These are phyloP conservation scores for Ophiostoma tasmaniense DNA, from an alignment of 2,329 filamentous ascomycete genomes.

Conservation along the genomic window DNA sequence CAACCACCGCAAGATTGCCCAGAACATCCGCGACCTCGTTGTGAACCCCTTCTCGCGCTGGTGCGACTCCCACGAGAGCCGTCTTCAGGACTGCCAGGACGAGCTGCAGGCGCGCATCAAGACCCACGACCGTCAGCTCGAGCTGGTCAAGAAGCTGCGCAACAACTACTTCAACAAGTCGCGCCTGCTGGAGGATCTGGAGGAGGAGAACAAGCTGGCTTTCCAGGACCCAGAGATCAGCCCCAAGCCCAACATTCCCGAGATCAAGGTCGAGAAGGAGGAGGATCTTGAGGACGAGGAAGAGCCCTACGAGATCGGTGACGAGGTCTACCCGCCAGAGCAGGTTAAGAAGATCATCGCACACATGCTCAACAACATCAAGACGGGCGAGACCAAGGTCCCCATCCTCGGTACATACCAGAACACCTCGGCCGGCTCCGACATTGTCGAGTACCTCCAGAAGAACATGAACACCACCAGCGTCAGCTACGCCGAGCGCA, in stretches of 20 bases:
- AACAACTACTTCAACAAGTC: constrained; percentile 99
- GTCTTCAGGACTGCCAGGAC: constrained; percentile 89
- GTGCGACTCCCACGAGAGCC: constrained; percentile 89
- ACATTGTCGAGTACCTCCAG: constrained; percentile 94
- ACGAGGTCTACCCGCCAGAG: constrained; percentile 75
- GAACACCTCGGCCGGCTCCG: constrained; percentile 83
- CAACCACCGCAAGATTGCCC: constrained; percentile 90
- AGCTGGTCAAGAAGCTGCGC: constrained; percentile 82
- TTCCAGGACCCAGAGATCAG: constrained; percentile 80
- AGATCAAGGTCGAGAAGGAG: constrained; percentile 77
- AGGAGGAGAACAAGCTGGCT: constrained; percentile 96
- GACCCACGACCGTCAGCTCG: constrained; percentile 83
- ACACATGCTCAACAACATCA: constrained; percentile 80
- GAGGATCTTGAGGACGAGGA: constrained; percentile 58
- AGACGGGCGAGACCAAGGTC: constrained; percentile 84
- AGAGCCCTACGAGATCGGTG: constrained; percentile 81
- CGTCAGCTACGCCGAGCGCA: constrained; percentile 83
- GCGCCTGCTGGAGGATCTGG: constrained; percentile 85
- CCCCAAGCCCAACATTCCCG: constrained; percentile 53
- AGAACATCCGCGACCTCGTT: constrained; percentile 92
- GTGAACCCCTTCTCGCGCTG: constrained; percentile 89
- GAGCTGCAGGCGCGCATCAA: constrained; percentile 87
- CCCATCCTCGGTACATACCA: constrained; percentile 90
- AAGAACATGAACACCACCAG: constrained; percentile 75
- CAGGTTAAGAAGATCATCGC: constrained; percentile 83